These are phyloP conservation scores for Pelargonium australe DNA, from an alignment of 441 rosid species.

Conservation along the genomic window DNA sequence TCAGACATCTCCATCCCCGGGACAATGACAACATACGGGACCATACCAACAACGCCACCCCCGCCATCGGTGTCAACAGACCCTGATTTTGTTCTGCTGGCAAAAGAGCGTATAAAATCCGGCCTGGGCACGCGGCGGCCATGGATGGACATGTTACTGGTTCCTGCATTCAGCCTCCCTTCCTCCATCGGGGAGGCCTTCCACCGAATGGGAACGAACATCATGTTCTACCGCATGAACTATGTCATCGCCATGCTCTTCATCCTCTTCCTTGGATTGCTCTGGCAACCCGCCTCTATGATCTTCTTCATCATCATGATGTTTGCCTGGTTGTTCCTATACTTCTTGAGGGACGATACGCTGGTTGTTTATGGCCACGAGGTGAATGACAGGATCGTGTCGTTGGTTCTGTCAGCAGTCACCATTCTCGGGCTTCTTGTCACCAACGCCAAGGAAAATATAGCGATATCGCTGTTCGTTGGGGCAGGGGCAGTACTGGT, in stretches of 20 bases:
- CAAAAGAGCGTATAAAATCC: background rate
- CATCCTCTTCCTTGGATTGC: background rate
- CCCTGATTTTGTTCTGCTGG: background rate
- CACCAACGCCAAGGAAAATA: background rate
- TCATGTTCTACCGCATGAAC: constrained; percentile 4
- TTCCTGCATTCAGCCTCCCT: background rate
- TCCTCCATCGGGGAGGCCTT: background rate
- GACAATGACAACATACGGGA: background rate
- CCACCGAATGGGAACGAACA: background rate
- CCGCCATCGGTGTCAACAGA: background rate
- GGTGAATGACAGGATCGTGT: constrained; percentile 1
- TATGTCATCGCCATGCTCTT: background rate
- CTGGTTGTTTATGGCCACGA: constrained; percentile 2
- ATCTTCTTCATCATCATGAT: background rate
- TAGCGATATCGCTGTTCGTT: background rate
- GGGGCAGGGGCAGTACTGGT: background rate
- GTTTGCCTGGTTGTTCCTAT: background rate
- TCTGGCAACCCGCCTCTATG: constrained; percentile 1
- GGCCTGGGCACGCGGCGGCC: background rate
- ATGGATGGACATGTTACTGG: background rate
- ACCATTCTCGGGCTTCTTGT: background rate
- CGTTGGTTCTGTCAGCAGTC: background rate
- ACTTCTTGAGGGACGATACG: background rate
- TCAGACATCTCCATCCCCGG: background rate
- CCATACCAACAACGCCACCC: background rate